Conservation (phyloP, 495 filamentous ascomycete species). For the Aspergillus incahuasiensis region DNA sequence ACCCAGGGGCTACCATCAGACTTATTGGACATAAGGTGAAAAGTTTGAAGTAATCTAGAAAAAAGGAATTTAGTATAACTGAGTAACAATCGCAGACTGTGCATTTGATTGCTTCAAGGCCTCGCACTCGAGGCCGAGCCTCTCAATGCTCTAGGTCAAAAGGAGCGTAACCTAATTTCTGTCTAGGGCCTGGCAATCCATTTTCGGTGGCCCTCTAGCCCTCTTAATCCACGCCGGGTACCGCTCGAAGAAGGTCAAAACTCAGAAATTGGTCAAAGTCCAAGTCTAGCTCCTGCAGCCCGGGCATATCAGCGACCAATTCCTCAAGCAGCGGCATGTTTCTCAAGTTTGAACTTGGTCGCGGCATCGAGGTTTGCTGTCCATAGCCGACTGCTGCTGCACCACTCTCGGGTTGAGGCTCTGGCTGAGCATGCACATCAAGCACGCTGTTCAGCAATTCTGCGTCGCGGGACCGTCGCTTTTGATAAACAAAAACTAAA, state of each 20-base stretch:
- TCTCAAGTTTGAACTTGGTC: not conserved
- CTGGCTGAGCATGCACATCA: not conserved
- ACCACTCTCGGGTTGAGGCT: not conserved
- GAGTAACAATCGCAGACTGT: no score
- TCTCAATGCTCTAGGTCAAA: no score
- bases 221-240: no score
- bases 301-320: conserved; percentile 36
- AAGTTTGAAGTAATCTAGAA: no score
- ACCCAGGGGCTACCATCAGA: no score
- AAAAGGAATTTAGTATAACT: no score
- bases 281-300: conserved; percentile 29
- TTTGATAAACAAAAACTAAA: conserved; percentile 35
- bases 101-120: no score
- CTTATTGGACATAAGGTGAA: no score
- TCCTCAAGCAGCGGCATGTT: conserved; percentile 35
- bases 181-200: no score
- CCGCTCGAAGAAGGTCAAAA: not conserved
- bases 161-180: no score
- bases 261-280: conserved; percentile 5
- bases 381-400: not conserved
- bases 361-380: not conserved
- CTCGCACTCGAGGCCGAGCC: no score
- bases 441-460: conserved; percentile 1
- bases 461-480: conserved; percentile 25
- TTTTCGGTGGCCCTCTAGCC: no score